A percentile compares a stretch with the other conserved stretches of the same genome.
phyloP scores from a whole-genome alignment of 345 rosid species.

The Lumnitzera littorea region DNA sequence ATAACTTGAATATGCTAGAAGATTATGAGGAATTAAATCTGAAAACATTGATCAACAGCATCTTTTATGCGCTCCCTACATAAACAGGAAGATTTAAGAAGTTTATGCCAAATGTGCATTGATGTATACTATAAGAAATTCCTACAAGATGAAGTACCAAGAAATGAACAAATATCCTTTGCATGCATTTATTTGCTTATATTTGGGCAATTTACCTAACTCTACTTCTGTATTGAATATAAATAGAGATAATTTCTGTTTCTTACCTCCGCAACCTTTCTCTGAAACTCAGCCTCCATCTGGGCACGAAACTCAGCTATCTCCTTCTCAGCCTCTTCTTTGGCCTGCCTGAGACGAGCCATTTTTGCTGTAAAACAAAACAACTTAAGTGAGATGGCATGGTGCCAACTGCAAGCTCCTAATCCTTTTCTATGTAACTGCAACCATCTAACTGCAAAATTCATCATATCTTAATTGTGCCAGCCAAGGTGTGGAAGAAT shows the following conservation, averaged over 20 bases:
- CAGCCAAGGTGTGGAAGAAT: too few species aligned
- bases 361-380: slow-evolving; percentile 43
- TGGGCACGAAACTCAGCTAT: slow-evolving; percentile 55
- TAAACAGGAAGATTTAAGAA: too few species aligned
- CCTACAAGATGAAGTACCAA: not conserved
- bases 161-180: too few species aligned
- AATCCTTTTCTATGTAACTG: too few species aligned
- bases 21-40: too few species aligned
- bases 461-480: too few species aligned
- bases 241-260: not conserved
- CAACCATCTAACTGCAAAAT: too few species aligned
- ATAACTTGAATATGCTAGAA: too few species aligned
- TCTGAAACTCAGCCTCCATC: slow-evolving; percentile 65
- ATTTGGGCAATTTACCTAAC: not conserved
- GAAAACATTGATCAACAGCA: too few species aligned
- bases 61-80: too few species aligned
- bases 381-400: not conserved
- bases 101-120: too few species aligned
- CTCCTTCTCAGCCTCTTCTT: slow-evolving; percentile 81
- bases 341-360: slow-evolving; percentile 79
- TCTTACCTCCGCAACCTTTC: slow-evolving; percentile 59
- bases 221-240: not conserved
- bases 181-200: not conserved
- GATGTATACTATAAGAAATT: not conserved
- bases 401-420: too few species aligned